Percentiles rank a stretch among this genome's conserved stretches.
These are phyloP conservation scores for Calonectria henricotiae DNA, from an alignment of 2,329 filamentous ascomycete species.

Conservation along the genomic window DNA sequence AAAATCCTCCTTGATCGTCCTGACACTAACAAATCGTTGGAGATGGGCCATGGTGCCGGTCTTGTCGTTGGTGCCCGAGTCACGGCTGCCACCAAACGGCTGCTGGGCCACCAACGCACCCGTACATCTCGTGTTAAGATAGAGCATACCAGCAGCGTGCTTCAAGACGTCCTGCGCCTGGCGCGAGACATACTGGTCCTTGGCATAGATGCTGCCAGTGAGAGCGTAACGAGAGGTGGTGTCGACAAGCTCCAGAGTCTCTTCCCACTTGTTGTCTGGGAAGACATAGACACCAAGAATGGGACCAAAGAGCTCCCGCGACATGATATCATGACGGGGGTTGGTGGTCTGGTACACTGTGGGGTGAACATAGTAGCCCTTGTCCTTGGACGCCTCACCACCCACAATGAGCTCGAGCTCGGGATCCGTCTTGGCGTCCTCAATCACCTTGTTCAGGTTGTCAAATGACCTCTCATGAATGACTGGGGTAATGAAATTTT, in stretches of 20 bases:
- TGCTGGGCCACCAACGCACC: constrained; percentile 79
- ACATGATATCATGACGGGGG: constrained; percentile 63
- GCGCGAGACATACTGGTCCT: constrained; percentile 74
- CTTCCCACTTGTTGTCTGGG: constrained; percentile 57
- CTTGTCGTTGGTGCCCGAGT: constrained; percentile 79
- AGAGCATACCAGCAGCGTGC: constrained; percentile 74
- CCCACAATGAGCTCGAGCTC: constrained; percentile 63
- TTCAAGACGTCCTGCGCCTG: constrained; percentile 77
- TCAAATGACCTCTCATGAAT: constrained; percentile 66
- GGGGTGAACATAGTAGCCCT: constrained; percentile 65
- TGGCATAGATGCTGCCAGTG: constrained; percentile 80
- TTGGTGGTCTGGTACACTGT: constrained; percentile 64
- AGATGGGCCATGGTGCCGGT: constrained; percentile 74
- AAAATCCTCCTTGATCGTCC: constrained; percentile 81
- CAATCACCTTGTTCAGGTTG: constrained; percentile 59
- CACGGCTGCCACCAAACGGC: constrained; percentile 76
- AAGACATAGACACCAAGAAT: constrained; percentile 66
- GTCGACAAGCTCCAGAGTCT: constrained; percentile 40
- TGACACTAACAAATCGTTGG: constrained; percentile 72
- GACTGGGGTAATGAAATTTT: constrained; percentile 66
- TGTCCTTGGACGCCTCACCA: constrained; percentile 62
- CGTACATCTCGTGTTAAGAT: constrained; percentile 80
- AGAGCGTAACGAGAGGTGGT: constrained; percentile 58
- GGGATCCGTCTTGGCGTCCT: constrained; percentile 62
- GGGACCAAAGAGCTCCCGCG: constrained; percentile 67